A percentile compares a stretch with the other conserved stretches of the same genome.
Evolutionary conservation across 2,329 filamentous ascomycete genomes (phyloP).

Genomic region (Sporothrix pallida): DNA sequence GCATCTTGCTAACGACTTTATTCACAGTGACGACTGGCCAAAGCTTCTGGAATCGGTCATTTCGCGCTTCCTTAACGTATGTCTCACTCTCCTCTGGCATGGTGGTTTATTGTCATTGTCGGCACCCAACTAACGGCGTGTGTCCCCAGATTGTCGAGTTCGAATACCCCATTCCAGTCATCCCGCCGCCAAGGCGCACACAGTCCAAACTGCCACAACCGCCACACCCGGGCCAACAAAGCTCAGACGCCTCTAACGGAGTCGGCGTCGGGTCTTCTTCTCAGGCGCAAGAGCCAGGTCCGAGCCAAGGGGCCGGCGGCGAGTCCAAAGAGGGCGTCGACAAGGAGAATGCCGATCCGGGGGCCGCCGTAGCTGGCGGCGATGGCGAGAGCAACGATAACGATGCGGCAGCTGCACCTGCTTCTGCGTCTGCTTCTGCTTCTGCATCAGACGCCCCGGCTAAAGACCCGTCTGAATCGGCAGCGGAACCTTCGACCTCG

Average conservation of each 20-base stretch:
- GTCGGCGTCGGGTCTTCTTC: constrained; percentile 37
- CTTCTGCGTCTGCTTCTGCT: background rate
- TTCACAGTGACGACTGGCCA: constrained; percentile 70
- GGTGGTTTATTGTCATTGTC: constrained; percentile 18
- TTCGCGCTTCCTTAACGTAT: constrained; percentile 68
- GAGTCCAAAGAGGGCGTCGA: constrained; percentile 62
- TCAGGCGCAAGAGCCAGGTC: background rate
- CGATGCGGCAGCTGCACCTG: background rate
- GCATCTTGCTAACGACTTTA: constrained; percentile 25
- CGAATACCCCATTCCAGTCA: constrained; percentile 75
- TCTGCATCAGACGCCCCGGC: background rate
- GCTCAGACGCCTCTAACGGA: constrained; percentile 40
- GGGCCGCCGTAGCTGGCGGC: background rate
- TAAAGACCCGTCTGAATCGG: background rate
- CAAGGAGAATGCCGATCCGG: constrained; percentile 70
- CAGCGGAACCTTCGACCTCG: background rate
- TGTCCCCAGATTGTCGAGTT: constrained; percentile 69
- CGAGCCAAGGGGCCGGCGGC: background rate
- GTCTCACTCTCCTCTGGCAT: constrained; percentile 33
- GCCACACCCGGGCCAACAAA: constrained; percentile 48
- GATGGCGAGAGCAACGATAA: constrained; percentile 38
- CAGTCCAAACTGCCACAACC: constrained; percentile 54
- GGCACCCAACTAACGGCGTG: too few species aligned
- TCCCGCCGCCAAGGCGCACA: constrained; percentile 51
- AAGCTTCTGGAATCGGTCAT: constrained; percentile 68